Conservation (phyloP, 352 stramenopile species). For the Blastocystis sp. region DNA sequence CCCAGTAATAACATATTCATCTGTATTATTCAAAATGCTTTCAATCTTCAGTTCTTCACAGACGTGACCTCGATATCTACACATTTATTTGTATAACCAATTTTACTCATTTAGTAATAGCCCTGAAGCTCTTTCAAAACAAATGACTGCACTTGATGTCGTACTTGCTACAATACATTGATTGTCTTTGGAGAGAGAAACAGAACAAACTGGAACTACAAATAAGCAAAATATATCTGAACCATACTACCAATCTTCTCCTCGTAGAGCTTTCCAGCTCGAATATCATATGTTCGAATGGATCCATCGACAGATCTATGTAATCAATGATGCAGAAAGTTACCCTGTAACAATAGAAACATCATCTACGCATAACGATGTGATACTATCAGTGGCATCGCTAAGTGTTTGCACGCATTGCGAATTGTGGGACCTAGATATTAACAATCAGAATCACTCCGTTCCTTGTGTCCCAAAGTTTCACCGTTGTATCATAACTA, state of each 20-base stretch:
- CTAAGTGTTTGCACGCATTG: conserved; percentile 47
- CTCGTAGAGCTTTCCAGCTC: neutral
- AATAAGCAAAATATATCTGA: neutral
- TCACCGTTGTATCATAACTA: conserved; percentile 58
- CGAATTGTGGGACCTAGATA: neutral
- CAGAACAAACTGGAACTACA: conserved; percentile 34
- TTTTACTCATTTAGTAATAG: conserved; percentile 22
- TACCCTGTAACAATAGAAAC: conserved; percentile 15
- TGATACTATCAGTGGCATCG: conserved; percentile 30
- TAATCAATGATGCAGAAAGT: neutral
- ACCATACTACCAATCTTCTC: conserved; percentile 2
- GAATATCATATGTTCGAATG: conserved; percentile 55
- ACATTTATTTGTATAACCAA: neutral
- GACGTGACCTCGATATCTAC: conserved; percentile 32
- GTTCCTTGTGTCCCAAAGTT: conserved; percentile 18
- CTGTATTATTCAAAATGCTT: conserved; percentile 54
- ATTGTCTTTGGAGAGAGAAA: conserved; percentile 37
- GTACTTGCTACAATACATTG: conserved; percentile 50
- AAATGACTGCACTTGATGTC: neutral
- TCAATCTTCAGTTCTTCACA: conserved; percentile 49
- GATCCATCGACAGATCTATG: conserved; percentile 43
- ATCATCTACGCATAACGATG: conserved; percentile 6
- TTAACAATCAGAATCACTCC: neutral
- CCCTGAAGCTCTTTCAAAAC: conserved; percentile 9
- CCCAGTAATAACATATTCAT: conserved; percentile 49